Percentiles rank a stretch among this genome's conserved stretches.
These are phyloP conservation scores for Rhytidhysteron rufulum DNA, from an alignment of 2,329 filamentous ascomycete species.

Conservation along the genomic window DNA sequence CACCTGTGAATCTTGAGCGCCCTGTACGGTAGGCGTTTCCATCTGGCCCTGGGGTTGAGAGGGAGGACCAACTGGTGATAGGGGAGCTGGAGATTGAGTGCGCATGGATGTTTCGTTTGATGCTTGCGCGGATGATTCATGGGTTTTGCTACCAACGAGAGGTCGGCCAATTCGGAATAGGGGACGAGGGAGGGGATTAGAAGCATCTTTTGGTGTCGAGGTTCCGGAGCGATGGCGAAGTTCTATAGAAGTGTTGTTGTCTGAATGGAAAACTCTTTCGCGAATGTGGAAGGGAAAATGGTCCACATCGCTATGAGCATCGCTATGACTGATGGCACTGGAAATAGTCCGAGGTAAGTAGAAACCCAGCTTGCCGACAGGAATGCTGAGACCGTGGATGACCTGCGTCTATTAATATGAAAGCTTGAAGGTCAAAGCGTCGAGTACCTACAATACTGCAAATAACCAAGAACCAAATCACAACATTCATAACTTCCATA, in stretches of 20 bases:
- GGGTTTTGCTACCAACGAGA: slow-evolving; percentile 21
- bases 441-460: slow-evolving; percentile 69
- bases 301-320: slow-evolving; percentile 18
- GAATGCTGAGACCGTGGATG: slow-evolving; percentile 79
- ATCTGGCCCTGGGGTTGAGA: neutral
- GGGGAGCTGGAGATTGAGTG: slow-evolving; percentile 6
- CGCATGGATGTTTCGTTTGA: slow-evolving; percentile 1
- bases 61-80: slow-evolving; percentile 3
- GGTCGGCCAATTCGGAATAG: slow-evolving; percentile 33
- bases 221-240: slow-evolving; percentile 21
- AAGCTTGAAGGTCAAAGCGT: neutral
- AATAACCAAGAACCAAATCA: slow-evolving; percentile 83
- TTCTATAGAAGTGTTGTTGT: slow-evolving; percentile 18
- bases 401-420: slow-evolving; percentile 43
- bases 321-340: slow-evolving; percentile 33
- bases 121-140: slow-evolving; percentile 3
- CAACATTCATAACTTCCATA: slow-evolving; percentile 62
- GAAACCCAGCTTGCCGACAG: slow-evolving; percentile 62
- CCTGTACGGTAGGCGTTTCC: slow-evolving; percentile 3
- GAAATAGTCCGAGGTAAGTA: slow-evolving; percentile 64
- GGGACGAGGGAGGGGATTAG: slow-evolving; percentile 21
- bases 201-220: slow-evolving; percentile 12
- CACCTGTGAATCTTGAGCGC: slow-evolving; percentile 4
- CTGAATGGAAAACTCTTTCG: slow-evolving; percentile 11
- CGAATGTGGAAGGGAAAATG: slow-evolving; percentile 28